Base-by-base conservation (phyloP, 208 protist species). In the Acanthamoeba rhysodes region DNA sequence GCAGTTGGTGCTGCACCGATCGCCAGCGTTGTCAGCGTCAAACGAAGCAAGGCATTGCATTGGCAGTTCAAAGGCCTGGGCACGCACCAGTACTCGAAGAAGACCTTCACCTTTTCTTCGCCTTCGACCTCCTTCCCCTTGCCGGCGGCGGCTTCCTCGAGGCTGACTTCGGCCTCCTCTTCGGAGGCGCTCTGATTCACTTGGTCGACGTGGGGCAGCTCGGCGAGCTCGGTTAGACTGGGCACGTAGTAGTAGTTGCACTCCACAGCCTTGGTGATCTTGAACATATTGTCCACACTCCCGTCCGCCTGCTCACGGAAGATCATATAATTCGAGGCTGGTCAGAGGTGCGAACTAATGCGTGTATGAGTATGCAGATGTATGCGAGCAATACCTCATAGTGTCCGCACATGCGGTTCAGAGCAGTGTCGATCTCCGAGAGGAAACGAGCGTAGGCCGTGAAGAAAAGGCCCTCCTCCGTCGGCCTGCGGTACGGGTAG, bases 221-320 rank as follows among this genome's bases (percentile, higher is more conserved):
- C 22, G 27, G 20, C 62, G 22, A 94, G 50, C 41, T 94, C 90
- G 37, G 29, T 50, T 27, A 94, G 90, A 24, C 45, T 64, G 22
- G 90, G 90, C 64, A 76, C 64, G 90, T 94, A 94, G 32, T 94
- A 94, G 90, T 94, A 94, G 62, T 94, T 94, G 32, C 68, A 94
- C 50, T 29, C 70, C 6, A 80, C 90, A 82, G 90, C 90, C 16
- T 37, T 50, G 24, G 90, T 94, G 37, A 94, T 94, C 22, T 66
- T 78, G 41, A 94, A 94, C 45, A 94, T 24, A 59, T 94, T 94
- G 37, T 94, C 90, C 64, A 94, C 70, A 37, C 90, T 94, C 10
- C 90, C 90, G 62, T 94, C 90, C 20, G 24, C 90, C 90, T 80
- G 29, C 34, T 4, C 29, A 29, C 12, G 7, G 0, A 59, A 59